phyloP scores from a whole-genome alignment of 129 eudicot genomes.

The Lonicera japonica region DNA sequence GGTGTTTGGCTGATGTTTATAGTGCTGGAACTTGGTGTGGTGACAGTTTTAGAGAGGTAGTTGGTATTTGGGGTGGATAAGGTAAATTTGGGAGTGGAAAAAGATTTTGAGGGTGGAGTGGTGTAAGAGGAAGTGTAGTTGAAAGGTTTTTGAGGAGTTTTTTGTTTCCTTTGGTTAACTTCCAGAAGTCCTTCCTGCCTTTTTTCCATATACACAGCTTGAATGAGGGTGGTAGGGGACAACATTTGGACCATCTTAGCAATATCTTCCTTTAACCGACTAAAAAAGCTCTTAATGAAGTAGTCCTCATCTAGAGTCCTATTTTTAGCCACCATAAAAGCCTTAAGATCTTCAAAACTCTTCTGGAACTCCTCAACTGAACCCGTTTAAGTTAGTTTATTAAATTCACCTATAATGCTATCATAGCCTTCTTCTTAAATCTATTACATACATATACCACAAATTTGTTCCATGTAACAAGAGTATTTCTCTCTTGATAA shows the following conservation, averaged over 20 bases:
- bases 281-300: neutral
- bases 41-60: too few relatives aligned
- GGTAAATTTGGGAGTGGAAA: neutral
- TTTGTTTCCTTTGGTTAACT: neutral
- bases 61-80: too few relatives aligned
- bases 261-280: neutral
- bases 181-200: neutral
- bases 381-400: neutral
- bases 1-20: too few relatives aligned
- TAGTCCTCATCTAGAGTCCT: neutral
- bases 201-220: neutral
- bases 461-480: neutral
- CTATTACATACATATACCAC: neutral
- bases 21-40: too few relatives aligned
- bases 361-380: neutral
- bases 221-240: neutral
- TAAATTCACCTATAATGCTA: neutral
- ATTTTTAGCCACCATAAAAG: neutral
- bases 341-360: neutral
- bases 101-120: neutral
- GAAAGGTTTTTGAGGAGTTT: neutral
- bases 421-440: neutral
- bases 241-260: neutral
- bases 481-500: neutral
- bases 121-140: neutral